These are phyloP conservation scores for Magnaporthiopsis incrustans DNA, from an alignment of 2,329 filamentous ascomycete species.

Conservation along the genomic window DNA sequence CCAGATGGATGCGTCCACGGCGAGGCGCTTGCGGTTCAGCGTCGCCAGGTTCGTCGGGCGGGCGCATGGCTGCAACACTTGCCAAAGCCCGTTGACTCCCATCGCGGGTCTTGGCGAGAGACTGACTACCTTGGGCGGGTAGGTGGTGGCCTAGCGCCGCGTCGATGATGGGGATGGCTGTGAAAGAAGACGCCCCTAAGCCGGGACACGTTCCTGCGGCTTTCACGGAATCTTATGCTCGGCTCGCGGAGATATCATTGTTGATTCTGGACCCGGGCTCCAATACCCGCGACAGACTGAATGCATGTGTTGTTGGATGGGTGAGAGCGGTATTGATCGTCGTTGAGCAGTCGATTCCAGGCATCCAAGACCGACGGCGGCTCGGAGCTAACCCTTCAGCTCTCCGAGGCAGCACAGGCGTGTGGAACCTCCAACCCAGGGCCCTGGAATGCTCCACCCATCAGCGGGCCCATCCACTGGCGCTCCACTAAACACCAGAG, in stretches of 20 bases:
- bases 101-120: conserved; percentile 40
- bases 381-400: background rate
- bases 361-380: background rate
- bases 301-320: background rate
- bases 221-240: background rate
- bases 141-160: background rate
- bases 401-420: too few species aligned
- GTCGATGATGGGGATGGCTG: background rate
- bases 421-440: background rate
- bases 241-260: background rate
- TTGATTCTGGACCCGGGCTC: too few species aligned
- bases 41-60: conserved; percentile 94
- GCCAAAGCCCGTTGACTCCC: conserved; percentile 98
- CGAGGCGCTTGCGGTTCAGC: conserved; percentile 90
- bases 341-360: background rate
- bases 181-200: background rate
- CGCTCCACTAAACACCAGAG: background rate
- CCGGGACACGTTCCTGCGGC: background rate
- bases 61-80: conserved; percentile 87
- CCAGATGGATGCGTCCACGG: conserved; percentile 98
- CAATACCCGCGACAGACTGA: background rate
- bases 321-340: background rate
- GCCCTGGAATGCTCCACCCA: background rate
- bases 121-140: background rate
- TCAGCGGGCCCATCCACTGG: background rate